Evolutionary conservation across 306 rosid species (phyloP).

Genomic region (Carpinus fangiana): DNA sequence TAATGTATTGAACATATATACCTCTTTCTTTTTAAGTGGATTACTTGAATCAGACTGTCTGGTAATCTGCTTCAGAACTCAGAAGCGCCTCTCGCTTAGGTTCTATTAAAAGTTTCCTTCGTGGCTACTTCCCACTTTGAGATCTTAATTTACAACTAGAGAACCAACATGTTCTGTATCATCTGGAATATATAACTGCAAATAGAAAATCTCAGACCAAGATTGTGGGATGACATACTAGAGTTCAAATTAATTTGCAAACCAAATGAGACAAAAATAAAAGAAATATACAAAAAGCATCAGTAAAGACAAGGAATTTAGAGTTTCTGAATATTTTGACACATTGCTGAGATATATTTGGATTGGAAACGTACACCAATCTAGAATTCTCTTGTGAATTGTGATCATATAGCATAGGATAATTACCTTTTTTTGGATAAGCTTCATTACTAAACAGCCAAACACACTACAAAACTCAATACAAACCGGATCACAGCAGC

Average conservation of each 20-base stretch:
- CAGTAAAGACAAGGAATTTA: background rate
- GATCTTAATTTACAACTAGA: conserved; percentile 81
- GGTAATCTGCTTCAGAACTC: conserved; percentile 78
- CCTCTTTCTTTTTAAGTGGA: conserved; percentile 88
- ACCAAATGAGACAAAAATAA: background rate
- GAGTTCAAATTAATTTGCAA: conserved; percentile 6
- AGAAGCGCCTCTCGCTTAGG: conserved; percentile 70
- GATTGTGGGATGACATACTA: background rate
- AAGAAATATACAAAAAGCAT: background rate
- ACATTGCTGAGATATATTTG: no score
- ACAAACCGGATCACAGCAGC: no score
- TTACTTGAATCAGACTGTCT: conserved; percentile 84
- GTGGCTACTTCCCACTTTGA: no score
- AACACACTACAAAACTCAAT: no score
- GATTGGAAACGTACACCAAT: no score
- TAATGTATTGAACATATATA: conserved; percentile 42
- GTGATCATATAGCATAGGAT: no score
- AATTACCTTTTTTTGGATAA: no score
- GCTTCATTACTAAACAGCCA: no score
- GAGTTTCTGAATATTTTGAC: no score
- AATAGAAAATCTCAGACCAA: no score
- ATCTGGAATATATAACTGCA: no score
- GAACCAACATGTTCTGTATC: conserved; percentile 91
- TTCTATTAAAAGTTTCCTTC: conserved; percentile 83
- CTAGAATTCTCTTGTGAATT: no score